Evolutionary conservation across 805 yeast genomes (phyloP).

Genomic region (Lachancea waltii): DNA sequence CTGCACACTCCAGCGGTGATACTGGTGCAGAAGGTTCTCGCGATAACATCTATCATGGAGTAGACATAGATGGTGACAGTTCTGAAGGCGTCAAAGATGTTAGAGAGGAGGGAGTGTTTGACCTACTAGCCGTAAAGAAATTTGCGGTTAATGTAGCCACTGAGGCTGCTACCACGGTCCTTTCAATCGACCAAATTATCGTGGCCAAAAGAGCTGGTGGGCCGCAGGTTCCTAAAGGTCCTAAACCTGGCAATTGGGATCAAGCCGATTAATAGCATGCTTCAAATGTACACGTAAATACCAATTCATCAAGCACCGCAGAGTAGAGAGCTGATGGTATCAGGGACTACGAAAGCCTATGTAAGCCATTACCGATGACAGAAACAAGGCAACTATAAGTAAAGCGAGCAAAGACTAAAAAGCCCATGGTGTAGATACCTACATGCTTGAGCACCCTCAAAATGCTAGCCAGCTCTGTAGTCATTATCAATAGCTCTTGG

Average conservation of each 20-base stretch:
- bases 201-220: constrained; percentile 99
- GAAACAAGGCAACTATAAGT: too few relatives aligned
- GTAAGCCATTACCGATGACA: too few relatives aligned
- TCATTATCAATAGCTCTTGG: too few relatives aligned
- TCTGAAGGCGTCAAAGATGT: constrained; percentile 68
- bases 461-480: too few relatives aligned
- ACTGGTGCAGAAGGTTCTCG: constrained; percentile 8
- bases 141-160: constrained; percentile 91
- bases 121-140: constrained; percentile 70
- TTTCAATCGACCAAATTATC: constrained; percentile 92
- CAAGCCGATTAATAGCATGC: constrained; percentile 57
- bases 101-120: constrained; percentile 62
- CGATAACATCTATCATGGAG: constrained; percentile 43
- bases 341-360: too few relatives aligned
- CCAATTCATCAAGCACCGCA: too few relatives aligned
- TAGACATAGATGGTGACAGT: constrained; percentile 74
- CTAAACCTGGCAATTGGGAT: constrained; percentile 93
- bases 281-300: background rate
- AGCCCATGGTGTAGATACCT: too few relatives aligned
- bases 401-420: too few relatives aligned
- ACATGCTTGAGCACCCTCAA: too few relatives aligned
- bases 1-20: constrained; percentile 57
- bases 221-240: constrained; percentile 81
- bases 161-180: constrained; percentile 86
- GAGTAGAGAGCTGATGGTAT: too few relatives aligned